Conservation (phyloP, 2,329 filamentous ascomycete species). For the Botryotinia globosa region DNA sequence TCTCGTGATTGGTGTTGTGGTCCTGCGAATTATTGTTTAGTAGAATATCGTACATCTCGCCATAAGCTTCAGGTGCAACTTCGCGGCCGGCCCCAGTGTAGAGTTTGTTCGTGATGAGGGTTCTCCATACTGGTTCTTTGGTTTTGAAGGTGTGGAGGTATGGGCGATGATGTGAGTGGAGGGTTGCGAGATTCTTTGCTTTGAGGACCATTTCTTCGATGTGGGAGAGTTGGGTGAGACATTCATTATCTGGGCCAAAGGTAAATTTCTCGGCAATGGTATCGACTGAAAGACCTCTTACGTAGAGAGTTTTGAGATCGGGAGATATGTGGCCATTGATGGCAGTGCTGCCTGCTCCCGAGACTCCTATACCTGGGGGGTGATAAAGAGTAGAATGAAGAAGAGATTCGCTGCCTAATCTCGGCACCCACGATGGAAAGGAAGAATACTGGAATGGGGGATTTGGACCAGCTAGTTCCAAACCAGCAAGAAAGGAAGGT, state of each 20-base stretch:
- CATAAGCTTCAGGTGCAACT: background rate
- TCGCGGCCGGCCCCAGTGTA: background rate
- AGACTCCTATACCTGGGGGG: background rate
- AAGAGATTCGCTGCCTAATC: background rate
- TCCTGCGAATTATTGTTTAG: background rate
- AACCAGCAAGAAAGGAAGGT: background rate
- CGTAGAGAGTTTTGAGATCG: background rate
- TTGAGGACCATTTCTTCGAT: background rate
- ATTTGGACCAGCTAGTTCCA: background rate
- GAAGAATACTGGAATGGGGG: background rate
- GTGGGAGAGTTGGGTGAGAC: background rate
- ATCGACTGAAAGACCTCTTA: background rate
- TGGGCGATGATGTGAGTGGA: background rate
- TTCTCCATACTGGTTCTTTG: background rate
- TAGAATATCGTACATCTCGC: background rate
- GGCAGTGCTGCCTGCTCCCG: background rate
- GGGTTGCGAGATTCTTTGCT: background rate
- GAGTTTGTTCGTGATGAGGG: background rate
- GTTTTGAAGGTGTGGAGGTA: background rate
- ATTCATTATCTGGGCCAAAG: background rate
- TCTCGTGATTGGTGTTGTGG: background rate
- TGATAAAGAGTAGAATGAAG: background rate
- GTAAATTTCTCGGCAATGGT: background rate
- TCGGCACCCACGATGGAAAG: background rate
- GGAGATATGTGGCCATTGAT: background rate